Conservation (phyloP, 1,139 yeast genomes). For the Nakaseomyces bracarensis region DNA sequence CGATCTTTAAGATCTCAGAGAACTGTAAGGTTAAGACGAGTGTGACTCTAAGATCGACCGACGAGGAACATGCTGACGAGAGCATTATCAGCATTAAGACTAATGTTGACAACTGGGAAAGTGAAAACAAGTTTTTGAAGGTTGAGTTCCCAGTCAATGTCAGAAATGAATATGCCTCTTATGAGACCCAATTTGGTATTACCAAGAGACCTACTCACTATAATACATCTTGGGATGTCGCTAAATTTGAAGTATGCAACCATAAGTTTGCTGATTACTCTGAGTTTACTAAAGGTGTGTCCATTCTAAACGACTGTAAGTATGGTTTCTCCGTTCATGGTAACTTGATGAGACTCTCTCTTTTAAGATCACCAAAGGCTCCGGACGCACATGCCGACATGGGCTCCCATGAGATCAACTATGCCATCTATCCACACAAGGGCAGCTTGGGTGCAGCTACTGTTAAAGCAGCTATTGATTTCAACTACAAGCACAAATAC, state of each 20-base stretch:
- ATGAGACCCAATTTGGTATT: conserved; percentile 89
- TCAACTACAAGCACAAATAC: conserved; percentile 50
- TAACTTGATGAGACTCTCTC: conserved; percentile 71
- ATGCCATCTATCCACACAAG: conserved; percentile 74
- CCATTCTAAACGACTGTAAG: conserved; percentile 74
- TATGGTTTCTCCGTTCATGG: conserved; percentile 93
- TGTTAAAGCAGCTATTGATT: conserved; percentile 68
- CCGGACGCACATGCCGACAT: conserved; percentile 92
- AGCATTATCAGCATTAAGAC: conserved; percentile 47
- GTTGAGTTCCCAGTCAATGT: conserved; percentile 91
- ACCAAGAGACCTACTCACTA: conserved; percentile 89
- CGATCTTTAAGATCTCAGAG: conserved; percentile 33
- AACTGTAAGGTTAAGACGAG: conserved; percentile 54
- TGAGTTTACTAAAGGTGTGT: conserved; percentile 80
- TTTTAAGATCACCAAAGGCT: conserved; percentile 77
- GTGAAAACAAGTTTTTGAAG: conserved; percentile 77
- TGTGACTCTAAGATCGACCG: conserved; percentile 60
- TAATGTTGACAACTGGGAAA: conserved; percentile 70
- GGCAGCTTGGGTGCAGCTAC: conserved; percentile 58
- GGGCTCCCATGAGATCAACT: conserved; percentile 77
- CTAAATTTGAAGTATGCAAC: conserved; percentile 91
- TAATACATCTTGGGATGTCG: conserved; percentile 93
- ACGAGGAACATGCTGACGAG: conserved; percentile 30
- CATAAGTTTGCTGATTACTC: conserved; percentile 91
- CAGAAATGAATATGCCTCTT: conserved; percentile 64